phyloP scores from a whole-genome alignment of 345 rosid species.

The Arabidopsis arenosa region DNA sequence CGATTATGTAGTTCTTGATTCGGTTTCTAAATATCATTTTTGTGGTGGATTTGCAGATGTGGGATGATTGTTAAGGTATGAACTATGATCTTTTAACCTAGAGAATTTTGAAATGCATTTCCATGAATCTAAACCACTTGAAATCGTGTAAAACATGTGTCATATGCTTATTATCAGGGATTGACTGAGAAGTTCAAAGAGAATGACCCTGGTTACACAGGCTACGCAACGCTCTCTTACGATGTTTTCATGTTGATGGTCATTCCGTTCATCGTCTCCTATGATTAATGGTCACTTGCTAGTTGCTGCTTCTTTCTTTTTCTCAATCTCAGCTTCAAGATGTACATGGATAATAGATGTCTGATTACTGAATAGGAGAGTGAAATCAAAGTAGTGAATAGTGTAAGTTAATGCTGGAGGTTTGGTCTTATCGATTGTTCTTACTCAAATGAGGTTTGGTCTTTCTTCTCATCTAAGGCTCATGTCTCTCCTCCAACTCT shows the following conservation, averaged over 20 bases:
- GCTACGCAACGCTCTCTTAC: conserved; percentile 58
- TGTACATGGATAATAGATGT: conserved; percentile 6
- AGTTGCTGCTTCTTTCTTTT: neutral
- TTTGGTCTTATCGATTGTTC: too few species aligned
- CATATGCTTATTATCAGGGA: conserved; percentile 51
- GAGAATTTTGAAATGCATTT: neutral
- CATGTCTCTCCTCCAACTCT: too few species aligned
- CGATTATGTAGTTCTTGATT: neutral
- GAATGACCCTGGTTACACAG: conserved; percentile 55
- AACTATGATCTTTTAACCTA: conserved; percentile 14
- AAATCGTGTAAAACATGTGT: neutral
- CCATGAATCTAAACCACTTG: neutral
- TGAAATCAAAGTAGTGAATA: conserved; percentile 11
- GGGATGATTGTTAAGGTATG: conserved; percentile 79
- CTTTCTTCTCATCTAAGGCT: too few species aligned
- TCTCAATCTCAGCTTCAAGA: neutral
- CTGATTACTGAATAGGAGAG: conserved; percentile 2
- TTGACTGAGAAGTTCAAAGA: conserved; percentile 75
- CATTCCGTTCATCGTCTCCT: conserved; percentile 64
- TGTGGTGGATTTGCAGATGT: conserved; percentile 55
- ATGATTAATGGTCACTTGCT: conserved; percentile 46
- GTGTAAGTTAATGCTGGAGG: neutral
- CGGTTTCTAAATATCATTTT: neutral
- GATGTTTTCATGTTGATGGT: conserved; percentile 67
- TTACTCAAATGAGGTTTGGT: too few species aligned